These are phyloP conservation scores for Pholiota adiposa DNA, from an alignment of 1,284 basidiomycete species.

Conservation along the genomic window DNA sequence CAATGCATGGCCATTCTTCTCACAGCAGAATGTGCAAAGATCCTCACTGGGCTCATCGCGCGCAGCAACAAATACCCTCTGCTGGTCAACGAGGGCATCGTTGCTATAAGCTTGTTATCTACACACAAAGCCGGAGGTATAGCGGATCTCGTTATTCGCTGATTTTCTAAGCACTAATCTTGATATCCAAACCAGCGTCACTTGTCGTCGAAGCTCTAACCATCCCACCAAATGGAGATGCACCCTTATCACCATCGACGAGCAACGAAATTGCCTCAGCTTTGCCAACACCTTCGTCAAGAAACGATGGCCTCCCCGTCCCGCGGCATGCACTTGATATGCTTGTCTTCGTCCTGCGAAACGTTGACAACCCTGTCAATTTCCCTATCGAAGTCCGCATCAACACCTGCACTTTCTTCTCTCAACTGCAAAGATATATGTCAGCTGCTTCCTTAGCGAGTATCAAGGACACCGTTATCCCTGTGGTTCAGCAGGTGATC, in stretches of 20 bases:
- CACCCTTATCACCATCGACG: constrained; percentile 5
- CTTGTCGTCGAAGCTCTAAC: constrained; percentile 62
- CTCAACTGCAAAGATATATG: constrained; percentile 60
- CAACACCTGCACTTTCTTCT: constrained; percentile 73
- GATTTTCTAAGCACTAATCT: constrained; percentile 20
- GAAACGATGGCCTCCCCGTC: constrained; percentile 43
- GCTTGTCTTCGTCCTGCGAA: constrained; percentile 62
- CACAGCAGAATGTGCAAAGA: constrained; percentile 56
- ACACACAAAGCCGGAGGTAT: constrained; percentile 68
- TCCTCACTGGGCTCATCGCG: constrained; percentile 75
- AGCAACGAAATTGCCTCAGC: constrained; percentile 49
- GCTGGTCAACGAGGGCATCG: constrained; percentile 88
- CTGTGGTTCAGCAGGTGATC: constrained; percentile 56
- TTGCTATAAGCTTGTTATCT: constrained; percentile 81
- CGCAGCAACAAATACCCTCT: constrained; percentile 82
- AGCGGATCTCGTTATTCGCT: constrained; percentile 27
- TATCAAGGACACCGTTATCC: constrained; percentile 53
- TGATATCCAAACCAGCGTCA: constrained; percentile 45
- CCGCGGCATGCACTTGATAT: constrained; percentile 66
- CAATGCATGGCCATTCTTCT: constrained; percentile 59
- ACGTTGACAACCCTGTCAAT: constrained; percentile 52
- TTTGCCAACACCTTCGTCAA: constrained; percentile 41
- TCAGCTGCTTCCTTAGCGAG: constrained; percentile 49
- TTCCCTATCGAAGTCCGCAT: constrained; percentile 72
- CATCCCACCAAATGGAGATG: constrained; percentile 38